These are phyloP conservation scores for Phaseolus coccineus DNA, from an alignment of 331 rosid species.

Conservation along the genomic window DNA sequence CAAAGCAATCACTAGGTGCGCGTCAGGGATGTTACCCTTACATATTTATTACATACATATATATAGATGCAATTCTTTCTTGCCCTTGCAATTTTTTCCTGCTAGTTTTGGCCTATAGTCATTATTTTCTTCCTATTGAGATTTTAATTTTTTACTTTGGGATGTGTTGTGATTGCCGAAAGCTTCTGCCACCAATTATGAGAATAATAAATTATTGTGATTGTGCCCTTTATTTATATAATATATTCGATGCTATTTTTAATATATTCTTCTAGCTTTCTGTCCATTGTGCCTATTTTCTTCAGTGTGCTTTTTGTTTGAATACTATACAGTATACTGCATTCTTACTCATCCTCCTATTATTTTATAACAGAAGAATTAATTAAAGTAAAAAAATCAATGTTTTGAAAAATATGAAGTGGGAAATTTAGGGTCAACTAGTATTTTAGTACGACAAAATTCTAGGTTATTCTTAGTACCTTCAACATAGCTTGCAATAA, in stretches of 20 bases:
- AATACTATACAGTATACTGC: background rate
- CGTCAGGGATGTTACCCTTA: conserved; percentile 57
- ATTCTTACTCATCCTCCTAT: too few species aligned
- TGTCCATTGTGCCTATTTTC: background rate
- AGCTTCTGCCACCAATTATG: conserved; percentile 44
- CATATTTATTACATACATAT: conserved; percentile 44
- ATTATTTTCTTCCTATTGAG: conserved; percentile 41
- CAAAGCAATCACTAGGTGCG: conserved; percentile 43
- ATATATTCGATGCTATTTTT: background rate
- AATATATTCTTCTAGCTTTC: background rate
- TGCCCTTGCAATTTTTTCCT: conserved; percentile 42
- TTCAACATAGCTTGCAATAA: too few species aligned
- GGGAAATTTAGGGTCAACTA: too few species aligned
- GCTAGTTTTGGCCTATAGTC: conserved; percentile 45
- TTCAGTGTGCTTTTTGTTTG: background rate
- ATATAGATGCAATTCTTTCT: conserved; percentile 54
- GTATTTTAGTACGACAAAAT: too few species aligned
- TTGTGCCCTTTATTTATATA: conserved; percentile 30
- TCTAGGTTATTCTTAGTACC: too few species aligned
- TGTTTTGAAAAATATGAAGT: too few species aligned
- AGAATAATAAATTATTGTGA: conserved; percentile 52
- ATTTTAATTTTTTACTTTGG: conserved; percentile 46
- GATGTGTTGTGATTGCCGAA: conserved; percentile 36
- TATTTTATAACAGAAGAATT: too few species aligned
- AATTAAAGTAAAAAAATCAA: too few species aligned